phyloP scores from a whole-genome alignment of 768 basidiomycete genomes.

The Phylloporus sp. region DNA sequence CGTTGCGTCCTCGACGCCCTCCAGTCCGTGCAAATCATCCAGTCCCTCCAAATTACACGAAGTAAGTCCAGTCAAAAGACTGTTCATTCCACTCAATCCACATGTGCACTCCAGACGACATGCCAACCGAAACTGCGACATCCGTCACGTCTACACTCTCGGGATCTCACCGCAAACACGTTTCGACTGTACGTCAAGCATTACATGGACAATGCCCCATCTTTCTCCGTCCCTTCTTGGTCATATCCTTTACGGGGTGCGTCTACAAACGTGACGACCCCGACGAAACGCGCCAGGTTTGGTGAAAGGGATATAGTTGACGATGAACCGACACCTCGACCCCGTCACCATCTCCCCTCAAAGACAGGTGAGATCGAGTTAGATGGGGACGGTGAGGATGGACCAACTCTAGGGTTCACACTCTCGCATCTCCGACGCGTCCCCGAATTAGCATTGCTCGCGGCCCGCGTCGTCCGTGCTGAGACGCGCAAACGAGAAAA shows the following conservation, averaged over 20 bases:
- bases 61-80: constrained; percentile 1
- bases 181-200: constrained; percentile 77
- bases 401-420: constrained; percentile 49
- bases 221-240: background rate
- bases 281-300: constrained; percentile 32
- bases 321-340: constrained; percentile 13
- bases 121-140: constrained; percentile 58
- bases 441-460: constrained; percentile 60
- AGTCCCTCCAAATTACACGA: constrained; percentile 20
- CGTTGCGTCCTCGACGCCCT: constrained; percentile 27
- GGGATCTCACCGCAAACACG: constrained; percentile 65
- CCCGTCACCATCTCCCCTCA: background rate
- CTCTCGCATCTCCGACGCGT: constrained; percentile 75
- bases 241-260: constrained; percentile 3
- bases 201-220: constrained; percentile 62
- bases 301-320: constrained; percentile 4
- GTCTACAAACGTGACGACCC: constrained; percentile 14
- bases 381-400: background rate
- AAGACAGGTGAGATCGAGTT: background rate
- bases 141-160: constrained; percentile 62
- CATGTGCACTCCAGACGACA: background rate
- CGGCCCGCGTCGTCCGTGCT: constrained; percentile 59
- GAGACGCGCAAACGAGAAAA: constrained; percentile 53
- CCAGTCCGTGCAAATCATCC: constrained; percentile 26
- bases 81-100: background rate